A percentile compares a stretch with the other conserved stretches of the same genome.
Evolutionary conservation across 345 rosid genomes (phyloP).

Genomic region (Capsella bursapastoris): DNA sequence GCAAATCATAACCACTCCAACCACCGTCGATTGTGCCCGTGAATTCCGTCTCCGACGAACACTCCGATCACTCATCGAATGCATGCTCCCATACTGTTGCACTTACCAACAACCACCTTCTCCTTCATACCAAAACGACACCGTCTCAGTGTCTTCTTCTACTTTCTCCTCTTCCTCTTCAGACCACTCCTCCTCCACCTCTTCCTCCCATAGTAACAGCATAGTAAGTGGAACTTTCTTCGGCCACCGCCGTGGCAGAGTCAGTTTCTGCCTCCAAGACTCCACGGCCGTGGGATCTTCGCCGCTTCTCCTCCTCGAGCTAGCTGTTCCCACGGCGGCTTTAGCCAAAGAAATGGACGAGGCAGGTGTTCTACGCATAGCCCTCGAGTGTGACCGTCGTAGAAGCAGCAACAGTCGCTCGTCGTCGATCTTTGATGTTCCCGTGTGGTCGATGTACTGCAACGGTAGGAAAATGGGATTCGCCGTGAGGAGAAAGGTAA

Average conservation of each 20-base stretch:
- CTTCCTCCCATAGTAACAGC: constrained; percentile 37
- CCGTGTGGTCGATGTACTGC: constrained; percentile 85
- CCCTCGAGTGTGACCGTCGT: constrained; percentile 64
- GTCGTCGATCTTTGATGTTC: constrained; percentile 55
- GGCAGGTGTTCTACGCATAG: constrained; percentile 65
- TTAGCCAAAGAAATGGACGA: constrained; percentile 83
- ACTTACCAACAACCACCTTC: constrained; percentile 49
- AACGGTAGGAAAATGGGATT: constrained; percentile 84
- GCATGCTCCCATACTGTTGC: constrained; percentile 81
- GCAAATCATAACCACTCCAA: constrained; percentile 60
- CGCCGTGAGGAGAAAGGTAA: constrained; percentile 65
- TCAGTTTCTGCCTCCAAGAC: constrained; percentile 84
- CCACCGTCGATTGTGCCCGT: constrained; percentile 72
- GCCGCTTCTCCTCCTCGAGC: constrained; percentile 67
- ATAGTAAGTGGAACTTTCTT: constrained; percentile 76
- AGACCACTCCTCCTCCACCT: constrained; percentile 26
- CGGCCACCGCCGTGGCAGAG: constrained; percentile 79
- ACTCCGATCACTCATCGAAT: constrained; percentile 74
- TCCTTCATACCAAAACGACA: constrained; percentile 34
- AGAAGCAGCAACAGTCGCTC: constrained; percentile 32
- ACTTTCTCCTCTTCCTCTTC: constrained; percentile 34
- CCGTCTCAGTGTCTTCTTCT: constrained; percentile 34
- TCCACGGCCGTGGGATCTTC: constrained; percentile 43
- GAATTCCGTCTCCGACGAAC: constrained; percentile 73
- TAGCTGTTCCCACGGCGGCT: constrained; percentile 76